phyloP scores from a whole-genome alignment of 2,329 filamentous ascomycete species.

The Teratosphaeria destructans region DNA sequence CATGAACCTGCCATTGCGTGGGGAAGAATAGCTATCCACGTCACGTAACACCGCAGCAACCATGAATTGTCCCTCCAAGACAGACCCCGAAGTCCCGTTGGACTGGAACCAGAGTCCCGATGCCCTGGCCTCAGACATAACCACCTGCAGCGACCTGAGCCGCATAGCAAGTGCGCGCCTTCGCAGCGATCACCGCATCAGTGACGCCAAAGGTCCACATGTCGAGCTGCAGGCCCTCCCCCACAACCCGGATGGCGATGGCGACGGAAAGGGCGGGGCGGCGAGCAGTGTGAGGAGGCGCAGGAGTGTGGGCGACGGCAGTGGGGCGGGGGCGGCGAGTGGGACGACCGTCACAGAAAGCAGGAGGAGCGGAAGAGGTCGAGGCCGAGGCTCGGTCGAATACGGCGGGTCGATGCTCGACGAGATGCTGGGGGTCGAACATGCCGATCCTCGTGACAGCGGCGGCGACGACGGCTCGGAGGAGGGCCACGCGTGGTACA shows the following conservation, averaged over 20 bases:
- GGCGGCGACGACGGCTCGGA: background rate
- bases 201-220: slow-evolving; percentile 20
- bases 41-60: background rate
- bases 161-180: slow-evolving; percentile 48
- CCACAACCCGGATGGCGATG: slow-evolving; percentile 4
- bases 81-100: slow-evolving; percentile 42
- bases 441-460: background rate
- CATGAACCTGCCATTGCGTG: background rate
- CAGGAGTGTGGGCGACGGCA: background rate
- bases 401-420: slow-evolving; percentile 16
- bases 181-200: slow-evolving; percentile 35
- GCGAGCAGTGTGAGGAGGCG: slow-evolving; percentile 3
- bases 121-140: slow-evolving; percentile 47
- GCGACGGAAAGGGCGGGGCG: background rate
- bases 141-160: slow-evolving; percentile 52
- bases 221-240: slow-evolving; percentile 9
- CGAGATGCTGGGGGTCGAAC: slow-evolving; percentile 10
- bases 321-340: background rate
- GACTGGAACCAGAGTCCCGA: slow-evolving; percentile 54
- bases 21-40: background rate
- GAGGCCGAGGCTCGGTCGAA: slow-evolving; percentile 5
- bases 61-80: slow-evolving; percentile 58
- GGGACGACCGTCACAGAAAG: background rate
- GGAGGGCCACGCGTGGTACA: background rate
- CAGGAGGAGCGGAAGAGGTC: background rate